Base-by-base conservation (phyloP, 345 rosid species). In the Brassica carinata region DNA sequence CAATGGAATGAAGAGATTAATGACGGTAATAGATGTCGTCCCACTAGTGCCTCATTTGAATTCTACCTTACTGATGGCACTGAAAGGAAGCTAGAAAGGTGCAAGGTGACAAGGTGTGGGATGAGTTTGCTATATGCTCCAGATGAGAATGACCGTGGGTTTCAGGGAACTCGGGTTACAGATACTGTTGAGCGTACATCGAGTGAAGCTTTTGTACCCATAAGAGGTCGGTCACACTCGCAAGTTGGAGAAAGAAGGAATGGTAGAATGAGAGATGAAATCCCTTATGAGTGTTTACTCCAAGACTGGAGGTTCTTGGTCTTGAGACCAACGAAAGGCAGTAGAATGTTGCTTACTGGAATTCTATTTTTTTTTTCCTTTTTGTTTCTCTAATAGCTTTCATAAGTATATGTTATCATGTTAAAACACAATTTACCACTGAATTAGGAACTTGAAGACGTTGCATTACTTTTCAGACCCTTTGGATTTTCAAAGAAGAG, bases 91-190 rank as follows among this genome's bases (percentile, higher is more conserved):
- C 45, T 74, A 74, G 79, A 80, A 61, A n/a, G 31, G 71, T 80
- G 66, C 65, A 26, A 80, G 48, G 79, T 80, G 63, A 27, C 2
- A 45, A 74, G 79, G 48, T 80, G 83, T 74, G 83, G 83, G 0
- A 80, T 80, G 79, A 80, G 66, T 63, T 80, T 80, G 71, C 8
- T 80, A 9, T 73, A 74, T 74, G 71, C 64, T 33, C 74, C 79
- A 45, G 83, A 80, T 80, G 83, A 74, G 33, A 80, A 9, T 15
- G 75, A 74, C 15, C 65, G 75, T 48, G 45, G 75, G 14, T 15
- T 69, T 1, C 83, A 80, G 8, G 83, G 79, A 13, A 74, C 3
- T 9, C 31, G 75, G 57, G 71, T 18, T 5, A 5, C 73, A 40
- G 69, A 79, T 8, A 58, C 2, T 8, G 63, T 34, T 72, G 64